These are phyloP conservation scores for Hymenoscyphus salicellus DNA, from an alignment of 2,329 filamentous ascomycete genomes.

Conservation along the genomic window DNA sequence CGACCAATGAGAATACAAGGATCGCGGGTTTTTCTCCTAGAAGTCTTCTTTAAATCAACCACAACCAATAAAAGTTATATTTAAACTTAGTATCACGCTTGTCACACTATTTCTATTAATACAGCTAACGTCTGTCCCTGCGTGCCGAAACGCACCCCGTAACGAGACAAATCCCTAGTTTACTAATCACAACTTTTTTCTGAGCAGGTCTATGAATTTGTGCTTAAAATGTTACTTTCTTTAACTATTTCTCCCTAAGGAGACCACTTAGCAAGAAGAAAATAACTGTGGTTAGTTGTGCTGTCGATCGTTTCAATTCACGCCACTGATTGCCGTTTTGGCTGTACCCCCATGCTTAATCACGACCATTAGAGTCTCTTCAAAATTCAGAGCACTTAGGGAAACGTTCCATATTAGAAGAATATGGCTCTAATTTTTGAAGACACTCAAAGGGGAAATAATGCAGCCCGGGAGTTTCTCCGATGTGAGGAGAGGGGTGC, in stretches of 20 bases:
- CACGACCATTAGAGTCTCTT: background rate
- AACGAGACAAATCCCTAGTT: no score
- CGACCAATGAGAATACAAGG: no score
- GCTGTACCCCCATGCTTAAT: background rate
- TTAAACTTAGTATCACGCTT: no score
- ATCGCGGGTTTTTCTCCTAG: no score
- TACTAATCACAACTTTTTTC: no score
- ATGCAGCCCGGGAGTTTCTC: background rate
- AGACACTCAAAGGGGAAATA: background rate
- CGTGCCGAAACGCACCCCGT: no score
- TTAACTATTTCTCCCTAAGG: background rate
- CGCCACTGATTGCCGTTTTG: background rate
- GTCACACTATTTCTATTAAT: no score
- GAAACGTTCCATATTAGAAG: background rate
- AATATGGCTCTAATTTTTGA: slow-evolving; percentile 1
- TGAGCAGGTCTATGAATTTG: background rate
- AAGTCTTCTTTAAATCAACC: no score
- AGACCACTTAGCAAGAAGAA: background rate
- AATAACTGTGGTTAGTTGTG: background rate
- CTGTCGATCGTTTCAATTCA: background rate
- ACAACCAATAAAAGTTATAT: no score
- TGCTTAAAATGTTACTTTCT: background rate
- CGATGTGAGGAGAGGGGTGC: background rate
- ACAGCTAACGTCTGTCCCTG: no score
- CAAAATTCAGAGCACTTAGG: slow-evolving; percentile 1